Base-by-base conservation (phyloP, 169 alveolate genomes). In the Ichthyophthirius multifiliis region DNA sequence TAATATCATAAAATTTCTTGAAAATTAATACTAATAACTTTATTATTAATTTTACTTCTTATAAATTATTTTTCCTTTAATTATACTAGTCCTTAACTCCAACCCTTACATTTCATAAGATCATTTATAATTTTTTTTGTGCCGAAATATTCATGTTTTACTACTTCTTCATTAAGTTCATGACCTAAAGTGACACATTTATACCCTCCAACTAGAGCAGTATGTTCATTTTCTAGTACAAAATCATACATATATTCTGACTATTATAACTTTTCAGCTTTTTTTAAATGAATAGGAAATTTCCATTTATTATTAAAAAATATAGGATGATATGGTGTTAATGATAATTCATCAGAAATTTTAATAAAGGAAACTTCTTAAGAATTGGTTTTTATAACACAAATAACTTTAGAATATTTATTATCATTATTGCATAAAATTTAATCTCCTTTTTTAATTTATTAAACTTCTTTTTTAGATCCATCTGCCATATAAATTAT, bases 181-280 rank as follows among this genome's bases (percentile, higher is more conserved):
- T 67, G 77, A 67, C 64, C 77, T n/a, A 35, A 67, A 18, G 77
- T 67, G 12, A 41, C 63, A n/a, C 62, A 35, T 67, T 67, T 39
- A 6, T 18, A 9, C 18, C 62, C 62, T 37, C 41, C 41, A 18
- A 67, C 45, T 15, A 16, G 35, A 41, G 41, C 41, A 18, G 77
- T 35, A 15, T 67, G 39, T 10, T 62, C 46, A 5, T 20, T 18
- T 67, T 67, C 62, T 31, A 67, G 32, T n/a, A 67, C 7, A 20
- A 67, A 67, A 23, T 62, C 41, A 31, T 67, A 67, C 7, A 67
- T 41, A 3, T 4, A 64, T 4, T 64, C 18, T 3, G 47, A 32
- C 1, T 64, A 32, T 39, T 30, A n/a, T 12, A 67, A 23, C n/a
- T n/a, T n/a, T 39, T 37, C 46, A 34, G 55, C 15, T 20, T 41